phyloP scores from a whole-genome alignment of 768 basidiomycete genomes.

The Trametes cubensis region DNA sequence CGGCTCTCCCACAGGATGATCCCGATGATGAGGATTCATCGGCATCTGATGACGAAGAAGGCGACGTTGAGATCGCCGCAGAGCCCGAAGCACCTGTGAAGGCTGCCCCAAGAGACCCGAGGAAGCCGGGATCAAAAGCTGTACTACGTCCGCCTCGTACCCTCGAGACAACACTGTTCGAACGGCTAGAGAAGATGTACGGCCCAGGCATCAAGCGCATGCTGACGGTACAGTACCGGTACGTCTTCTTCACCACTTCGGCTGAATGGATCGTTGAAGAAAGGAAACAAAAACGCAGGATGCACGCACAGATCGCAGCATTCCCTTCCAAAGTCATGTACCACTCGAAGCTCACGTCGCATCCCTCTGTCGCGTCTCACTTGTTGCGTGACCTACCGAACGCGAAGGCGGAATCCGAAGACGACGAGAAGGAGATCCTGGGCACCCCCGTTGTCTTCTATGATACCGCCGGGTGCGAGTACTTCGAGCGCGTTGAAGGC shows the following conservation, averaged over 20 bases:
- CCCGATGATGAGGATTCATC: neutral
- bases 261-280: neutral
- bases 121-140: conserved; percentile 12
- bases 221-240: conserved; percentile 91
- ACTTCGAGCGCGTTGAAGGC: conserved; percentile 80
- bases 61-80: conserved; percentile 6
- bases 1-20: neutral
- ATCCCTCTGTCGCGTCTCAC: conserved; percentile 70
- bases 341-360: conserved; percentile 65
- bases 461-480: conserved; percentile 93
- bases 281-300: conserved; percentile 48
- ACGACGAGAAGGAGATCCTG: conserved; percentile 72
- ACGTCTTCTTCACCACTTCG: conserved; percentile 20
- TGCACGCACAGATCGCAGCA: conserved; percentile 83
- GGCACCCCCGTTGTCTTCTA: conserved; percentile 86
- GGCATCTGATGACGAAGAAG: conserved; percentile 14
- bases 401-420: conserved; percentile 53
- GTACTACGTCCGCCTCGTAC: conserved; percentile 65
- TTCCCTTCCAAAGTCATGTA: conserved; percentile 90
- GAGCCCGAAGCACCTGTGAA: conserved; percentile 9
- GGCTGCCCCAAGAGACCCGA: conserved; percentile 6
- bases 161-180: conserved; percentile 89
- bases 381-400: conserved; percentile 73
- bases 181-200: conserved; percentile 88
- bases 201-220: conserved; percentile 81